Base-by-base conservation (phyloP, 1,284 basidiomycete species). In the Agaricales sp. region DNA sequence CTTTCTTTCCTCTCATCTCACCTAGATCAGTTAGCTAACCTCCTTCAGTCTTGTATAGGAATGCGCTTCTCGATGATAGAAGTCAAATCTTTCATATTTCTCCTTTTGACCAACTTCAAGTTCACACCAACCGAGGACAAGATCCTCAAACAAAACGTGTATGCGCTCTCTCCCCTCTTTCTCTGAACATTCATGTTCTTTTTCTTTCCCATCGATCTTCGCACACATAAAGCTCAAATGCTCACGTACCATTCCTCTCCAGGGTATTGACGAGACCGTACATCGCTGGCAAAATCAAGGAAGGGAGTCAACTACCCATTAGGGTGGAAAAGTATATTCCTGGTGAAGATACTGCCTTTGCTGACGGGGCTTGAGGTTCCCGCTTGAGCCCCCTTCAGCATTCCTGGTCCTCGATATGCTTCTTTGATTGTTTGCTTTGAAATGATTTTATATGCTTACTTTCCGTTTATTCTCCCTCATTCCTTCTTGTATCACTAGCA, bases 61-160 rank as follows among this genome's bases (percentile, higher is more conserved):
- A 69, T 83, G 66, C 75, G 78, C 23, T 87, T 89, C 61, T 84
- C 87, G 12, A 67, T 87, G 60, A 82, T 88, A 50, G 85, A 89
- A 64, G 82, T 88, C 57, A 90, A 89, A 65, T 73, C 75, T 1
- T 81, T 90, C 58, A 59, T 88, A 12, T 87, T 78, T 57, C 73
- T 80, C 43, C 70, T 90, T 21, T 55, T 90, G 43, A 77, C 78
- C 12, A 74, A 75, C 56, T 90, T 87, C 55, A 68, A 64, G 2
- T 89, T 88, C 61, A 60, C 63, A 1, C 63, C 73, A 52, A 73
- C 80, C 1, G 70, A 68, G 8, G 71, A 75, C 30, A 73, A 73
- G 54, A 75, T 89, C 21, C 67, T 72, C 54, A 82, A 80, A 58
- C 71, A 74, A 3, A 88, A 88, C 58, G 79, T 84, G 86, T 88